Evolutionary conservation across 305 asterid species (phyloP), one percentile per base, ranked within the genome.

Genomic region (Plantago rigida): DNA sequence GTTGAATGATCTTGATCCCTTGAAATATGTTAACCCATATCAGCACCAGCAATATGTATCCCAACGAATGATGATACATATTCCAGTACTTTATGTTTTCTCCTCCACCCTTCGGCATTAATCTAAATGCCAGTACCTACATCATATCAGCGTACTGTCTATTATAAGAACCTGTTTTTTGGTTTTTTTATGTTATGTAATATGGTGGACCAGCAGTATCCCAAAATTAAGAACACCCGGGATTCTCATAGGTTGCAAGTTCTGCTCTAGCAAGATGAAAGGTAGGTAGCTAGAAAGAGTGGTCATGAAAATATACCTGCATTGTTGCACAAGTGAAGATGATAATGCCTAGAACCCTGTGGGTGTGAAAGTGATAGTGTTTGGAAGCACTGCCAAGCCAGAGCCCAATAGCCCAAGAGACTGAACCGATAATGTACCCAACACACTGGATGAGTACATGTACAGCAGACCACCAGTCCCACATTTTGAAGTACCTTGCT

Each of bases 341-440:
- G 57, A 52, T 26, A 24, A 52, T 26, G 57, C 57, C 57, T 24
- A 52, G 17, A 24, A 11, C 13, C 57, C 57, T 52, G 41, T 52
- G 57, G 15, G 17, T 26, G 57, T 12, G 15, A 52, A 52, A 52
- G 1, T 13, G 13, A 13, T 52, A 52, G 57, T 52, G 41, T 52
- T 52, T 52, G 9, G 57, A 24, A 11, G 41, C 39, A 26, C 31
- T 52, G n/a, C 57, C 57, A 11, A 52, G 39, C 57, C 57, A 52
- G 13, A 52, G 15, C 12, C 57, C 57, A 3, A 52, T 24, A 24
- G 57, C 39, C 57, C 57, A 52, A 24, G 8, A n/a, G 15, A 52
- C 12, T 13, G 31, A 52, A 52, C 57, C 57, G 15, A 26, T 13
- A 26, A 3, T 11, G 5, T 52, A 52, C 13, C 57, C 57, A 10